Base-by-base conservation (phyloP, 192 early-diverging fungal species). In the Dissophora ornata region DNA sequence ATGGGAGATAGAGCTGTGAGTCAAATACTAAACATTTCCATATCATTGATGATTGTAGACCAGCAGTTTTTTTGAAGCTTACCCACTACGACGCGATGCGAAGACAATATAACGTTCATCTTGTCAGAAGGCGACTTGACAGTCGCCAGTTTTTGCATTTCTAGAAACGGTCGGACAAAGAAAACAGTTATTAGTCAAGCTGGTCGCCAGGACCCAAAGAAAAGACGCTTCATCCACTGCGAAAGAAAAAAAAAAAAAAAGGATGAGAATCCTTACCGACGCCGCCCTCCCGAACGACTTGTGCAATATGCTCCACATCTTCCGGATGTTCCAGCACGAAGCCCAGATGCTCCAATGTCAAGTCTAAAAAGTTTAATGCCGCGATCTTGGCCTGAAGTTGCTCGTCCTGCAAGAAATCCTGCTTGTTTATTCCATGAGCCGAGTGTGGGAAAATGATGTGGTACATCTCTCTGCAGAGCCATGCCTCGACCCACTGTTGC, bases 381-480 rank as follows among this genome's bases (percentile, higher is more conserved):
- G 87, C 89, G 28, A 91, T 87, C 30, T 87, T 85, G 57, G 88
- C 87, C 21, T 85, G 86, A 24, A 90, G 67, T 45, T 82, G 83
- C 53, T 90, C 87, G 54, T 92, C 91, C 16, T 82, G 85, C 54
- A 77, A 54, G 1, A 80, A 74, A 38, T 90, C 91, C 63, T 89
- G 85, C 26, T 81, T 74, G 47, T 69, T 62, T n/a, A 56, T 55
- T 25, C 64, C 64, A 18, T 67, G 33, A 2, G 28, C 36, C 21
- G 80, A 65, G 21, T 63, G 56, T 0, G 79, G 54, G 53, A 82
- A 85, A 4, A 85, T 57, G 4, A 60, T 41, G 1, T 63, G 55
- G 50, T 86, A 86, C 24, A 86, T 40, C 36, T 83, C 80, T 3
- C 64, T 53, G 53, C 84, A 86, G 4, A 86, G 53, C 57, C 80